A percentile compares a stretch with the other conserved stretches of the same genome.
Conservation (phyloP, 805 yeast genomes). For the Lipomyces orientalis region DNA sequence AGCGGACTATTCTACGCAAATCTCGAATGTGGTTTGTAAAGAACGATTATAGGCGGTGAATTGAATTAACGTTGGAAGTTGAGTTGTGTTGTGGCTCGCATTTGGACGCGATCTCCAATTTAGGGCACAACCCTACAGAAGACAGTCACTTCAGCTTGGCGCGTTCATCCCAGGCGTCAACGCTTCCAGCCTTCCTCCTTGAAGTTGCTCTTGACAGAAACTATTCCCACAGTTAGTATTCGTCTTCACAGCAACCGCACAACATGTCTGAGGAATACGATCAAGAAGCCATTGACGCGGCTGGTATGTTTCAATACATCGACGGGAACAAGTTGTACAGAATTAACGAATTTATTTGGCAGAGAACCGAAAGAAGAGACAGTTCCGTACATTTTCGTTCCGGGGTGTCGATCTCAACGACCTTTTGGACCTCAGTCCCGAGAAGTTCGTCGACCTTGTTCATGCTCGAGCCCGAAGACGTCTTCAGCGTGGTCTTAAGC, state of each 20-base stretch:
- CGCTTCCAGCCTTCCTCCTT: neutral
- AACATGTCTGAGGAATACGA: slow-evolving; percentile 37
- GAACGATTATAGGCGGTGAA: neutral
- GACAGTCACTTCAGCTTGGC: slow-evolving; percentile 9
- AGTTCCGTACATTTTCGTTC: slow-evolving; percentile 97
- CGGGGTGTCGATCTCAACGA: slow-evolving; percentile 98
- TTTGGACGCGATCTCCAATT: neutral
- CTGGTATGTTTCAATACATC: slow-evolving; percentile 23
- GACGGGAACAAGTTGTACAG: neutral
- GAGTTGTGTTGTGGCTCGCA: slow-evolving; percentile 13
- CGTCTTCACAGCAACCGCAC: slow-evolving; percentile 13
- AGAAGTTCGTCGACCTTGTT: slow-evolving; percentile 95
- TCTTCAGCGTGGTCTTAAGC: slow-evolving; percentile 95
- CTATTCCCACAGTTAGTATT: neutral
- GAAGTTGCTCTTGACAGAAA: neutral
- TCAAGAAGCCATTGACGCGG: slow-evolving; percentile 37
- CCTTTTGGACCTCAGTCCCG: slow-evolving; percentile 90
- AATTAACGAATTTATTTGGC: neutral
- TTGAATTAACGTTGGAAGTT: neutral
- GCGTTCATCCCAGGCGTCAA: neutral
- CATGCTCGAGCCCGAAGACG: slow-evolving; percentile 99
- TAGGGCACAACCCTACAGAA: slow-evolving; percentile 19
- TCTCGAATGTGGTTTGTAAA: neutral
- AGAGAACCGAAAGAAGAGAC: slow-evolving; percentile 61
- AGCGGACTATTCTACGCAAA: slow-evolving; percentile 80